Base-by-base conservation (phyloP, 192 early-diverging fungal genomes). In the Gryganskiella cystojenkinii region DNA sequence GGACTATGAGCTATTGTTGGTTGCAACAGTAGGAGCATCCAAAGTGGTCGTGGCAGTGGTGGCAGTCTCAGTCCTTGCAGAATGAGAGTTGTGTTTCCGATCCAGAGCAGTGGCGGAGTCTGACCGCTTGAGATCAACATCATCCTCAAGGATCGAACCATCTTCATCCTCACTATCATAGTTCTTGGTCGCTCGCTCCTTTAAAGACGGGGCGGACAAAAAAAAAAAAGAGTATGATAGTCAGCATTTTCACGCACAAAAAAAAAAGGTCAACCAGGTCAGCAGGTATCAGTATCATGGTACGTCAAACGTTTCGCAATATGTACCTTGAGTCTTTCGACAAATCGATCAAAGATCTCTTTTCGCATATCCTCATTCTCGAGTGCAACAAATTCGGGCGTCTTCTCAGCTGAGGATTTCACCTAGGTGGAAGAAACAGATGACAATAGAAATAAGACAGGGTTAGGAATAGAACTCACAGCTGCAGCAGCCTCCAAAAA, bases 271-370 rank as follows among this genome's bases (percentile, higher is more conserved):
- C 28, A 22, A n/a, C n/a, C n/a, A n/a, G n/a, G n/a, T n/a, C n/a
- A n/a, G n/a, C n/a, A n/a, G n/a, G n/a, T n/a, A n/a, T n/a, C n/a
- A n/a, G n/a, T n/a, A n/a, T n/a, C n/a, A n/a, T n/a, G n/a, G n/a
- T n/a, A n/a, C n/a, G n/a, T n/a, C n/a, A n/a, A n/a, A n/a, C n/a
- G n/a, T n/a, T n/a, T n/a, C n/a, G n/a, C n/a, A n/a, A n/a, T 67
- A n/a, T 52, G 59, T 86, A 86, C 95, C 81, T 86, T 88, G 15
- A 90, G 64, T 11, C 92, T 72, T 50, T 84, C 83, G 22, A 95
- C 75, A 20, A 86, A 89, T 67, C 87, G 88, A 35, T 93, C 89
- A 80, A 96, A 98, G 10, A 90, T 87, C 76, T 90, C 87, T 35
- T 88, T 82, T 17, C 91, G 81, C 56, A 81, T 83, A 8, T 84